Evolutionary conservation across 345 rosid genomes (phyloP).

Genomic region (Rhodomyrtus tomentosa): DNA sequence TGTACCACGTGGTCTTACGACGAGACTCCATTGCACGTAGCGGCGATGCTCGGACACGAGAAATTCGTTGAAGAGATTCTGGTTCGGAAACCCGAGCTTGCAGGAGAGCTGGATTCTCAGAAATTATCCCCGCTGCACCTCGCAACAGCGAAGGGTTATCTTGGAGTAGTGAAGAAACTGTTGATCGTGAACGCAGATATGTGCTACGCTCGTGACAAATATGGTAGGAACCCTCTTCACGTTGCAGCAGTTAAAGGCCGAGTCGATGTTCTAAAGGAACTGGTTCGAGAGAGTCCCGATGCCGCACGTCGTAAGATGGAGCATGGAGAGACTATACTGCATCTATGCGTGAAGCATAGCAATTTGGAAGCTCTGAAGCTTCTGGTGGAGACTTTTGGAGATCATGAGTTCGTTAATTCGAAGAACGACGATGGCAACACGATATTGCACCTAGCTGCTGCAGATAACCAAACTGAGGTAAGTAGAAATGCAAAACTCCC

Average conservation of each 20-base stretch:
- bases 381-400: neutral
- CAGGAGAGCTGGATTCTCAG: neutral
- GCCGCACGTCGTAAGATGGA: neutral
- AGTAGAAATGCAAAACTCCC: neutral
- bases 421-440: neutral
- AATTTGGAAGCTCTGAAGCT: neutral
- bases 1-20: neutral
- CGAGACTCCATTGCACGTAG: neutral
- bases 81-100: neutral
- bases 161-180: neutral
- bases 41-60: neutral
- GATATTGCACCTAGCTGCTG: neutral
- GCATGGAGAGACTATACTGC: neutral
- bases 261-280: neutral
- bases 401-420: neutral
- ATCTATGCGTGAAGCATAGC: neutral
- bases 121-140: neutral
- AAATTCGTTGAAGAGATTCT: neutral
- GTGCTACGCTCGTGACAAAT: neutral
- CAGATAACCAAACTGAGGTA: neutral
- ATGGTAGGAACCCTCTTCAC: neutral
- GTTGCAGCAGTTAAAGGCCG: neutral
- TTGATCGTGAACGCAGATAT: neutral
- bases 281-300: neutral
- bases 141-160: neutral